Base-by-base conservation (phyloP, 2,329 filamentous ascomycete genomes). In the Leptosphaerulina australis region DNA sequence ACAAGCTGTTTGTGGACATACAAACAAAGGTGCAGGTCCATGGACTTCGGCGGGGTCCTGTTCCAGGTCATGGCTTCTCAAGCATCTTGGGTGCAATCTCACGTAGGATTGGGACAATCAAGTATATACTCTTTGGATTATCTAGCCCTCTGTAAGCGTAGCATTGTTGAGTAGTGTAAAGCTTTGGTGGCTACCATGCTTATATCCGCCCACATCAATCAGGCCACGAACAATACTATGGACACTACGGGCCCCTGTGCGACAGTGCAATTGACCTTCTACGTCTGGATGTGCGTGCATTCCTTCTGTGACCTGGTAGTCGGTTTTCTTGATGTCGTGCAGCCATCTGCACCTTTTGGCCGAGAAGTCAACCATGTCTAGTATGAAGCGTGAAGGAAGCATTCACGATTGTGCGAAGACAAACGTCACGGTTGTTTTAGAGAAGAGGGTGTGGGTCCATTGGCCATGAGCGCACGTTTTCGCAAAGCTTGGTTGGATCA, bases 391-490 rank as follows among this genome's bases (percentile, higher is more conserved):
- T n/a, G 20, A 40, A 21, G 21, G n/a, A 12, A 25, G 25, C 18
- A 34, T 30, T 25, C 25, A n/a, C 15, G 17, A 31, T 46, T 2
- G 41, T 43, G 46, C 41, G 24, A 5, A 33, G n/a, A 31, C 26
- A 21, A 33, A 24, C 15, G 36, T 31, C 48, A 46, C 25, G 25
- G 17, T 14, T 24, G 21, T 30, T 14, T 17, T 11, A 35, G 14
- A 35, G 18, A 43, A 46, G 36, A 37, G 36, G 48, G 48, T 51
- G 48, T 36, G 41, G 48, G 36, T n/a, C 26, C 17, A 51, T 40
- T 51, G 48, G 48, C 30, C 25, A 24, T 37, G 41, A 36, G 43
- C 18, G 43, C 48, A 46, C 21, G 40, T 25, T 33, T 37, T 37
- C 25, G 18, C 12, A 15, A 12, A 21, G 48, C 17, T 31, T 46